Base-by-base conservation (phyloP, 2,329 filamentous ascomycete species). In the Cladosporium sp. region DNA sequence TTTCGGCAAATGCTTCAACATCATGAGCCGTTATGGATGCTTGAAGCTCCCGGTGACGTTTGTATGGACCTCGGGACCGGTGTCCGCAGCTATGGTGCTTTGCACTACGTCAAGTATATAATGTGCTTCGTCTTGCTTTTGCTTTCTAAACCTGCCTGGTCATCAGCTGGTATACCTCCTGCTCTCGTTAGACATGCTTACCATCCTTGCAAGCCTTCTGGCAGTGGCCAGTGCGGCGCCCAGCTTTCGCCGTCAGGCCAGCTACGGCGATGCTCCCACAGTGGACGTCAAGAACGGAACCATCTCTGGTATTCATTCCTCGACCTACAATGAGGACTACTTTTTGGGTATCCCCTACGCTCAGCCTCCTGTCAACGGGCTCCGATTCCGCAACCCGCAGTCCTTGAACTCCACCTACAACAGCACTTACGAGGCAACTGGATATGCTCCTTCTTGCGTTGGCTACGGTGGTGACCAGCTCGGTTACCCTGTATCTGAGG, bases 401-500 rank as follows among this genome's bases (percentile, higher is more conserved):
- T 61, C 61, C 38, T 52, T 69, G 47, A 66, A 69, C 44, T 52
- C 61, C 6, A 68, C 68, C 3, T 76, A 67, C 61, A 65, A 66
- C 37, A 70, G 66, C 15, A 67, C 66, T 1, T 59, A 65, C 2
- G 47, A 66, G 19, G 73, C 73, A 2, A 71, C 66, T 12, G 56
- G 63, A 47, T 76, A 76, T 55, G 69, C 72, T 4, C 60, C 67
- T 36, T 61, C 64, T 24, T 73, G 71, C 52, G 69, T 72, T 15
- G 71, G 72, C 45, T 72, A 69, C 50, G 70, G 69, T 6, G 58
- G 58, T 18, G 63, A 64, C 34, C 57, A 61, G 55, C 54, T 62
- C 30, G 60, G 60, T 54, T 55, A 73, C 62, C 53, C 69, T 54
- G 64, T 70, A 61, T 55, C 70, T 9, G 82, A 85, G 58, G 78